Evolutionary conservation across 2,329 filamentous ascomycete species (phyloP).

Genomic region (Scytalidium lignicola): DNA sequence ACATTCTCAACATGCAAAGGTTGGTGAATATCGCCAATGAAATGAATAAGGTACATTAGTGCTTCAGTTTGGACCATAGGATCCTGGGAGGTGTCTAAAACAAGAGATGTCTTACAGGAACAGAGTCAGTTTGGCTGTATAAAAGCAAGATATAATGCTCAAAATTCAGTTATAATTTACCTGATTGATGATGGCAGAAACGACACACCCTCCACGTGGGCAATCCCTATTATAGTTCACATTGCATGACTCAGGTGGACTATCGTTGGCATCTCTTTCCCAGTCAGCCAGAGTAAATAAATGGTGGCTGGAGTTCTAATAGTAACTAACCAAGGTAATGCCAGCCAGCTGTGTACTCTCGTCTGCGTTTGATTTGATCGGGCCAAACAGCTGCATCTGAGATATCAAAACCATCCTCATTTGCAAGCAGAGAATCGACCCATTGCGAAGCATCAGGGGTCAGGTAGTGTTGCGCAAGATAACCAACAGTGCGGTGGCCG

Average conservation of each 20-base stretch:
- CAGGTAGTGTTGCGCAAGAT: constrained; percentile 54
- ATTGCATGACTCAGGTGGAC: constrained; percentile 50
- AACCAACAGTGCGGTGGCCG: constrained; percentile 59
- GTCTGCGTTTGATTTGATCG: constrained; percentile 33
- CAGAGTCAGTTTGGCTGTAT: constrained; percentile 40
- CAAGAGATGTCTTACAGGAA: constrained; percentile 38
- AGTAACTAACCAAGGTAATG: constrained; percentile 64
- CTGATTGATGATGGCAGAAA: constrained; percentile 30
- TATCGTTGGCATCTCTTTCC: constrained; percentile 53
- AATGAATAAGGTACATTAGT: constrained; percentile 62
- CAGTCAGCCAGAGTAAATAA: background rate
- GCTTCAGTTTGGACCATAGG: constrained; percentile 8
- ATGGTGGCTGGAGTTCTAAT: constrained; percentile 44
- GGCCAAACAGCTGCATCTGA: constrained; percentile 9
- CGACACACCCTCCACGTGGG: constrained; percentile 53
- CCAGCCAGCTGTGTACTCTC: constrained; percentile 53
- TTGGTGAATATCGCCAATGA: constrained; percentile 64
- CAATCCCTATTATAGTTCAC: constrained; percentile 56
- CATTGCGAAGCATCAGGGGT: constrained; percentile 45
- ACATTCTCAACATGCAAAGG: constrained; percentile 60
- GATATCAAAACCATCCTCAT: constrained; percentile 4
- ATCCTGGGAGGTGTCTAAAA: constrained; percentile 42
- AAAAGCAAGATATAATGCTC: background rate
- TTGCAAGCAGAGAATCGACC: constrained; percentile 1
- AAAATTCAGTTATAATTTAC: background rate